These are phyloP conservation scores for Pelargonium citronellum DNA, from an alignment of 441 rosid species.

Conservation along the genomic window DNA sequence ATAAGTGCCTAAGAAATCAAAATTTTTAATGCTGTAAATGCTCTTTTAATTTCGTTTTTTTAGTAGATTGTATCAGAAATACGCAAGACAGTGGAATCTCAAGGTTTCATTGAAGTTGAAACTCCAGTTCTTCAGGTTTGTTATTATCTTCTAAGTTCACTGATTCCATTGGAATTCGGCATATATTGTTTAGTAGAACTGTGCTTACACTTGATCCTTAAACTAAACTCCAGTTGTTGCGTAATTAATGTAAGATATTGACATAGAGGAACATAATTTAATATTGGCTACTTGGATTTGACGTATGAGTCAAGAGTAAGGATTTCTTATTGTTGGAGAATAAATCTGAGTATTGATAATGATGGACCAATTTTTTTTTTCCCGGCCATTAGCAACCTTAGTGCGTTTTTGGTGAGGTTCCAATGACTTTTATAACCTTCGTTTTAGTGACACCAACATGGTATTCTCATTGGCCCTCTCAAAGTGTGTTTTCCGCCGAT, in stretches of 20 bases:
- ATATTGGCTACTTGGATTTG: slow-evolving; percentile 8
- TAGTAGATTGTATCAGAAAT: slow-evolving; percentile 74
- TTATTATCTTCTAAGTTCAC: slow-evolving; percentile 18
- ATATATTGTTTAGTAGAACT: slow-evolving; percentile 8
- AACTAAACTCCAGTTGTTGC: neutral
- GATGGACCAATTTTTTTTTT: too few species aligned
- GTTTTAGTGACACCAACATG: too few species aligned
- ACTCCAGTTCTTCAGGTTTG: slow-evolving; percentile 96
- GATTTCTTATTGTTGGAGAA: too few species aligned
- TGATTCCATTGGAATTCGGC: slow-evolving; percentile 11
- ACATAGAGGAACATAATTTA: neutral
- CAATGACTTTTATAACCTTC: too few species aligned
- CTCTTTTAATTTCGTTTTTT: slow-evolving; percentile 20
- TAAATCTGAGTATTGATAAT: too few species aligned
- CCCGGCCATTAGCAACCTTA: too few species aligned
- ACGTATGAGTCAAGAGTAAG: neutral
- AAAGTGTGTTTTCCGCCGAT: too few species aligned
- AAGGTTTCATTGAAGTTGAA: slow-evolving; percentile 84
- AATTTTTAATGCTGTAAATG: slow-evolving; percentile 1
- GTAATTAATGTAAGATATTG: neutral
- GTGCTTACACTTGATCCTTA: neutral
- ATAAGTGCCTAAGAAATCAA: neutral
- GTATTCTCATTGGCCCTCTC: too few species aligned
- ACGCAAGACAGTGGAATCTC: slow-evolving; percentile 74
- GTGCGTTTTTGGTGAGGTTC: too few species aligned